Evolutionary conservation across 192 early-diverging fungal species (phyloP), one percentile per base, ranked within the genome.

Genomic region (Irineochytrium annulatum): DNA sequence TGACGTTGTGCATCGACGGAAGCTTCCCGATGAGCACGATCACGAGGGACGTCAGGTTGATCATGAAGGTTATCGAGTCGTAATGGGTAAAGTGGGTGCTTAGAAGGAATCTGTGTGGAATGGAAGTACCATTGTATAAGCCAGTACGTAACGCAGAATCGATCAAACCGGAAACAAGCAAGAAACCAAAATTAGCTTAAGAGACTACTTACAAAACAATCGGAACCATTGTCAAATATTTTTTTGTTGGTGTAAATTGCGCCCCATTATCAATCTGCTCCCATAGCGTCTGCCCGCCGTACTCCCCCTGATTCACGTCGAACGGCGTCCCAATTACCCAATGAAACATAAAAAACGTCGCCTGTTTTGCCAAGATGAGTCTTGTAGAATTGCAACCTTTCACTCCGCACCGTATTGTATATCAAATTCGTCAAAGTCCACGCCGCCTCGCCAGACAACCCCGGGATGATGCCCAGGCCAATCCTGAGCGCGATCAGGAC

Each of bases 241-340:
- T 99, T 71, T 93, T 93, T 59, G 94, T 89, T n/a, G 94, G 91
- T 29, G 96, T 99, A 70, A 96, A 97, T 63, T 97, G 91, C 46
- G 87, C 90, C 33, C 94, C 94, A 59, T 92, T 87, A 77, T 99
- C 96, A 69, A 99, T 95, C 77, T 99, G 96, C 72, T 99, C 94
- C 96, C 96, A 99, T 43, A 99, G 80, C 19, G 94, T 99, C 37
- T 95, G 70, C 51, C 88, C 89, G 67, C 92, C 90, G 57, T 89
- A 95, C 2, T 91, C 93, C 45, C 92, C 92, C 74, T 95, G 92
- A 65, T 92, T 89, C 30, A 92, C 83, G 62, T 91, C 88, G 63
- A 95, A 99, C 34, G 96, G 96, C 20, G 90, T 90, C n/a, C 94
- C 93, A 45, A 89, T 87, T 49, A 99, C 84, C 80, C 91, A 89